A percentile compares a stretch with the other conserved stretches of the same genome.
phyloP scores from a whole-genome alignment of 371 early-diverging fungal genomes.

The Blakeslea trispora region DNA sequence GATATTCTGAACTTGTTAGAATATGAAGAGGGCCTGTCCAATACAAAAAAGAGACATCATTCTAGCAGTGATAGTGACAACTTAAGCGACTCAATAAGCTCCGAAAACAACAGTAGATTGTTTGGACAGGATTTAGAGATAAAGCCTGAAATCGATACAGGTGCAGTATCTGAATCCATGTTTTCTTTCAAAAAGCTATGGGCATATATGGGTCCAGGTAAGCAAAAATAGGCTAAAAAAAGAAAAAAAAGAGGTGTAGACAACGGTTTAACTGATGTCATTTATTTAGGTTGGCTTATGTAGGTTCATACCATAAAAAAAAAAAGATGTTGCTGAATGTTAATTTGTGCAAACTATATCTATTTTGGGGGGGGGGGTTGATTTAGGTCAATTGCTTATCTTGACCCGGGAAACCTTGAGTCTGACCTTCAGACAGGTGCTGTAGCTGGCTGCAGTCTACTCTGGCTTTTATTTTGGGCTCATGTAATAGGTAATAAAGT shows the following conservation, averaged over 20 bases:
- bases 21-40: constrained; percentile 8
- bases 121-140: constrained; percentile 42
- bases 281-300: constrained; percentile 45
- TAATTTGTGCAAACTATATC: neutral
- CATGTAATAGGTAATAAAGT: constrained; percentile 55
- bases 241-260: neutral
- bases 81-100: neutral
- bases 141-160: constrained; percentile 47
- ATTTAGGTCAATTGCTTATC: constrained; percentile 67
- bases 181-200: constrained; percentile 56
- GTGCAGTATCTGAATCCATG: constrained; percentile 25
- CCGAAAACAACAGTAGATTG: neutral
- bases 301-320: constrained; percentile 11
- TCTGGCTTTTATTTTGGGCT: constrained; percentile 68
- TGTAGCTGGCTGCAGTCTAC: constrained; percentile 61
- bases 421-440: constrained; percentile 76
- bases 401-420: constrained; percentile 80
- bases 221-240: neutral
- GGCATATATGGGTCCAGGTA: constrained; percentile 61
- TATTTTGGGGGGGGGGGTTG: neutral
- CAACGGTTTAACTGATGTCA: neutral
- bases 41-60: constrained; percentile 4
- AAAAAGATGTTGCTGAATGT: neutral
- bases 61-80: neutral
- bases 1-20: constrained; percentile 13